These are phyloP conservation scores for Cryphonectria carpinicola DNA, from an alignment of 2,329 filamentous ascomycete genomes.

Conservation along the genomic window DNA sequence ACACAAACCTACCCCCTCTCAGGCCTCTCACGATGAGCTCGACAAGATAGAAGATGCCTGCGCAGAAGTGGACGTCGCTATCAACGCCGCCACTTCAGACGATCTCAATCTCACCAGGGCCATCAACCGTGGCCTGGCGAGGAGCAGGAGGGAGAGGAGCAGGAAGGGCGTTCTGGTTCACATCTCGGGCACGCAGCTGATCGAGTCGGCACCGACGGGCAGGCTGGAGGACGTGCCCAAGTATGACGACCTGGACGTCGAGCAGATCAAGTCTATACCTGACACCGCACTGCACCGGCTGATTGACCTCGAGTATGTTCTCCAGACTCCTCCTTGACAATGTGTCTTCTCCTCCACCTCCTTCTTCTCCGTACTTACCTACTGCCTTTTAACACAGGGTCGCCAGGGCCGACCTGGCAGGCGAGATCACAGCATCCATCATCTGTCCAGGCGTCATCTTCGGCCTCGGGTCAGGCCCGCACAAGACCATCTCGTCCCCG, in stretches of 20 bases:
- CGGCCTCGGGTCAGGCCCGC: constrained; percentile 10
- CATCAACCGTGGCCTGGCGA: constrained; percentile 14
- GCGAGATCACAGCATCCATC: constrained; percentile 16
- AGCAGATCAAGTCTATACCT: constrained; percentile 11
- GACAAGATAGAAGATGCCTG: constrained; percentile 14
- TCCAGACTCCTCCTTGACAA: too few species aligned
- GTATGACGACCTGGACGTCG: constrained; percentile 13
- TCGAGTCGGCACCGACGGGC: constrained; percentile 13
- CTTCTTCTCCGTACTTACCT: background rate
- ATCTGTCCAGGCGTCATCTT: constrained; percentile 19
- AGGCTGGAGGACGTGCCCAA: constrained; percentile 8
- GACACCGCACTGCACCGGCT: constrained; percentile 7
- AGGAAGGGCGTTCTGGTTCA: constrained; percentile 9
- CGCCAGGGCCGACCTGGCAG: constrained; percentile 8
- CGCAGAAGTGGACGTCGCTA: constrained; percentile 11
- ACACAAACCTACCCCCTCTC: background rate
- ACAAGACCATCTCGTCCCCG: constrained; percentile 16
- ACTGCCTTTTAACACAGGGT: background rate
- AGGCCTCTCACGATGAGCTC: constrained; percentile 10
- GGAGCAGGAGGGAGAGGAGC: background rate
- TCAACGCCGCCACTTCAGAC: constrained; percentile 16
- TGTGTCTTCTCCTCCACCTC: background rate
- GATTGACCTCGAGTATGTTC: constrained; percentile 13
- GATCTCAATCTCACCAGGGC: constrained; percentile 12
- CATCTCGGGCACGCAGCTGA: constrained; percentile 18